Base-by-base conservation (phyloP, 805 yeast genomes). In the Wickerhamiella musiphila region DNA sequence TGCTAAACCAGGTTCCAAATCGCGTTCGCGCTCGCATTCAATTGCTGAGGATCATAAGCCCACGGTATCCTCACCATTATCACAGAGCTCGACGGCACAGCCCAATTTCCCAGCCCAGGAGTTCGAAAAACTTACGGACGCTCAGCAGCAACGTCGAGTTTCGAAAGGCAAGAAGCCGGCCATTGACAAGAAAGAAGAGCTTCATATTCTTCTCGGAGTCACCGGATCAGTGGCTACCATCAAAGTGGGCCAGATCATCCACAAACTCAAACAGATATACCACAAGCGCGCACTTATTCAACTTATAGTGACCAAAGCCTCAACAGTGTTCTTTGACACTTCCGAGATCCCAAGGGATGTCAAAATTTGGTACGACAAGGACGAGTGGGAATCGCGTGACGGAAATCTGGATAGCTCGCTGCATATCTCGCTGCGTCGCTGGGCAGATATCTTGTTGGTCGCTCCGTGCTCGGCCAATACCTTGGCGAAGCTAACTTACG, bases 171-270 rank as follows among this genome's bases (percentile, higher is more conserved):
- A 24, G 15, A 32, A 28, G 32, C 18, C 23, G 4, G 20, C 30
- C 8, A 27, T 22, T 28, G 32, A 28, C 24, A 41, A 39, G 31
- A 23, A 81, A 50, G 78, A 74, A 27, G 84, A 83, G 48, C 63
- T 81, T 35, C 98, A 90, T 53, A 73, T 90, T 27, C 60, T 90
- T 35, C 61, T 90, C 26, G 98, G 92, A 13, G 93, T 92, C 13
- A 81, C 96, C 1, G 98, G 98, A 1, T 78, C 93, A 2, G 95
- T 90, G 3, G 98, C 98, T 4, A 81, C 96, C 2, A 82, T 90
- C 40, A 90, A 90, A 53, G 74, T 90, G 15, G 94, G 94, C 0
- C 54, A 77, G 42, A 82, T 90, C 24, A 81, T 90, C 41, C 93
- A 77, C 48, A 81, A 82, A 51, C 63, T 90, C 31, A 76, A 74